Conservation (phyloP, 495 filamentous ascomycete genomes). For the Chaetomidium leptoderma region DNA sequence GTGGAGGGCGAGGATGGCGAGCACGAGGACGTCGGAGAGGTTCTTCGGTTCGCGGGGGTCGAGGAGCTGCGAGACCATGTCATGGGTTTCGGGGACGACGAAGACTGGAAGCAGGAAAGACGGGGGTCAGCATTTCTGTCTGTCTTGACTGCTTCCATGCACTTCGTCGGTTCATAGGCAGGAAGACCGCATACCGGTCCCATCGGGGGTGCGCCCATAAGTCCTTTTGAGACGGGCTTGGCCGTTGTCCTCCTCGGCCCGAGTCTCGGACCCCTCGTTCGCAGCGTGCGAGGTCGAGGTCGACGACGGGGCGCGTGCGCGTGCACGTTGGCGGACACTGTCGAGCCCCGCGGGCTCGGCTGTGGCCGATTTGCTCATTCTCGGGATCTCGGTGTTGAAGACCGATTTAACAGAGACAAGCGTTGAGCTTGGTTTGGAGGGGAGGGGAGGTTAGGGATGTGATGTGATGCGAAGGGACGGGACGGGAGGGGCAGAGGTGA, state of each 20-base stretch:
- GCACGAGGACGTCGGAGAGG: slow-evolving; percentile 72
- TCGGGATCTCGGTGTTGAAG: slow-evolving; percentile 27
- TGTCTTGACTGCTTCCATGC: neutral
- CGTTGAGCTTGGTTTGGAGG: slow-evolving; percentile 24
- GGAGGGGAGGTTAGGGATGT: neutral
- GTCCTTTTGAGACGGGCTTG: slow-evolving; percentile 56
- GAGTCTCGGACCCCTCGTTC: neutral
- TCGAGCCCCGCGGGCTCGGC: slow-evolving; percentile 24
- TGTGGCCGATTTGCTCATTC: slow-evolving; percentile 25
- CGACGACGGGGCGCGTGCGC: slow-evolving; percentile 5
- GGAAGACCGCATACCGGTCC: slow-evolving; percentile 61
- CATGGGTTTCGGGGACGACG: slow-evolving; percentile 91
- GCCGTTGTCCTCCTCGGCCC: neutral
- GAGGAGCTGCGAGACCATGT: slow-evolving; percentile 97
- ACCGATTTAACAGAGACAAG: slow-evolving; percentile 22
- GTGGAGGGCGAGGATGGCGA: slow-evolving; percentile 73
- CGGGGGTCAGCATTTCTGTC: neutral
- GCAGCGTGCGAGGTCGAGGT: neutral
- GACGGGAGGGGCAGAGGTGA: slow-evolving; percentile 5
- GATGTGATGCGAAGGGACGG: neutral
- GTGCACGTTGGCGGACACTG: slow-evolving; percentile 25
- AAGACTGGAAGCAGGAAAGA: slow-evolving; percentile 59
- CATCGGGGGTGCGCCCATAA: slow-evolving; percentile 87
- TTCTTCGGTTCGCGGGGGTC: slow-evolving; percentile 97
- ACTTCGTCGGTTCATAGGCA: too few relatives aligned